These are phyloP conservation scores for Flaveria floridana DNA, from an alignment of 140 eudicot species.

Conservation along the genomic window DNA sequence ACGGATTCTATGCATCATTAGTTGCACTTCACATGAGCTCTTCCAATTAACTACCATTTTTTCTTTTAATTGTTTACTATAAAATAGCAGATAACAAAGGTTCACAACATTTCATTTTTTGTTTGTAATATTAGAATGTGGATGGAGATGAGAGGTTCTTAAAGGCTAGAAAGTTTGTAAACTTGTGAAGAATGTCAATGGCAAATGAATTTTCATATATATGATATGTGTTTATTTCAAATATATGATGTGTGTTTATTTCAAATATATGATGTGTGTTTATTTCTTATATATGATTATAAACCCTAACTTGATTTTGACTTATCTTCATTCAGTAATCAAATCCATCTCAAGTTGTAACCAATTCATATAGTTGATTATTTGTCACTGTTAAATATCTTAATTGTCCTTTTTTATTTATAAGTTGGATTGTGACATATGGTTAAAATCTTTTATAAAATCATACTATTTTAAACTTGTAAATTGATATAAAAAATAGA, in stretches of 20 bases:
- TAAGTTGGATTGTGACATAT: too few relatives aligned
- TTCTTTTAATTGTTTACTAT: neutral
- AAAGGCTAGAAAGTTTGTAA: neutral
- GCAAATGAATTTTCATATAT: neutral
- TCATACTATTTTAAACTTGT: too few relatives aligned
- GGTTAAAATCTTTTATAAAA: too few relatives aligned
- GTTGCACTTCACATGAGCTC: constrained; percentile 60
- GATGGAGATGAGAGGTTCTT: constrained; percentile 9
- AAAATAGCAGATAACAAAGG: neutral
- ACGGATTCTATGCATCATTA: constrained; percentile 67
- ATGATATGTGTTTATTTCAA: neutral
- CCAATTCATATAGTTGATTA: too few relatives aligned
- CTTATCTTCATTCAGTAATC: too few relatives aligned
- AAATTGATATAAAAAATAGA: too few relatives aligned
- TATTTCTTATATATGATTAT: neutral
- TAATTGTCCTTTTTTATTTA: too few relatives aligned
- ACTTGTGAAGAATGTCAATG: constrained; percentile 4
- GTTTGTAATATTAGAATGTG: constrained; percentile 18
- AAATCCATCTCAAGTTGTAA: too few relatives aligned
- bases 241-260: constrained; percentile 8
- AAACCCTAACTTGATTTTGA: too few relatives aligned
- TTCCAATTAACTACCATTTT: constrained; percentile 11
- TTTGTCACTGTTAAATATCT: too few relatives aligned
- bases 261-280: neutral
- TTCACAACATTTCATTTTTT: neutral